phyloP scores from a whole-genome alignment of 1,284 basidiomycete genomes.

The Apiotrichum laibachii region DNA sequence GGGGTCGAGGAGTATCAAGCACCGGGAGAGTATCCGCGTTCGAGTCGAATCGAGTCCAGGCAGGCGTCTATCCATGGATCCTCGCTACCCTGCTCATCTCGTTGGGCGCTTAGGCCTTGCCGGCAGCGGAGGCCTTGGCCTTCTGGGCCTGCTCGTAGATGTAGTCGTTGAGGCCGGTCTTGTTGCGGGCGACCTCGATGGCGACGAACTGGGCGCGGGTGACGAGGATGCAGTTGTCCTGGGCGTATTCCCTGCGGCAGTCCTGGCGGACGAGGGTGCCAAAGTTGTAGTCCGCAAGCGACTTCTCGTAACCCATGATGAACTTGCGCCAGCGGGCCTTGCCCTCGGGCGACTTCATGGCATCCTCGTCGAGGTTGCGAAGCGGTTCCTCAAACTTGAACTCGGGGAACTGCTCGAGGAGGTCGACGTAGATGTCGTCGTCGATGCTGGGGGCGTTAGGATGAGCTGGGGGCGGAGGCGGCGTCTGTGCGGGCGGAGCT shows the following conservation, averaged over 20 bases:
- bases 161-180: constrained; percentile 82
- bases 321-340: constrained; percentile 92
- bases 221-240: constrained; percentile 95
- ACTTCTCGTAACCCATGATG: constrained; percentile 72
- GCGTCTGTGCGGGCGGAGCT: background rate
- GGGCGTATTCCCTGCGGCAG: constrained; percentile 76
- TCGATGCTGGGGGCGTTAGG: constrained; percentile 62
- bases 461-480: background rate
- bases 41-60: too few species aligned
- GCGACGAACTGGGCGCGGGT: constrained; percentile 75
- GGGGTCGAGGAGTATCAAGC: too few species aligned
- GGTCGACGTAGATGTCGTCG: constrained; percentile 84
- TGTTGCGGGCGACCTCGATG: constrained; percentile 91
- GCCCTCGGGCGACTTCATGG: constrained; percentile 86
- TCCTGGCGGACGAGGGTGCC: constrained; percentile 89
- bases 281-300: constrained; percentile 93
- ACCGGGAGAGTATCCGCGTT: too few species aligned
- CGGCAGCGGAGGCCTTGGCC: constrained; percentile 36
- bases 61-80: background rate
- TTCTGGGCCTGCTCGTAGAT: constrained; percentile 72
- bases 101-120: background rate
- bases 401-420: constrained; percentile 79
- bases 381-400: constrained; percentile 67
- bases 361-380: constrained; percentile 79
- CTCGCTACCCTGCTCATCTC: background rate